Base-by-base conservation (phyloP, 352 stramenopile genomes). In the Pythium periplocum region DNA sequence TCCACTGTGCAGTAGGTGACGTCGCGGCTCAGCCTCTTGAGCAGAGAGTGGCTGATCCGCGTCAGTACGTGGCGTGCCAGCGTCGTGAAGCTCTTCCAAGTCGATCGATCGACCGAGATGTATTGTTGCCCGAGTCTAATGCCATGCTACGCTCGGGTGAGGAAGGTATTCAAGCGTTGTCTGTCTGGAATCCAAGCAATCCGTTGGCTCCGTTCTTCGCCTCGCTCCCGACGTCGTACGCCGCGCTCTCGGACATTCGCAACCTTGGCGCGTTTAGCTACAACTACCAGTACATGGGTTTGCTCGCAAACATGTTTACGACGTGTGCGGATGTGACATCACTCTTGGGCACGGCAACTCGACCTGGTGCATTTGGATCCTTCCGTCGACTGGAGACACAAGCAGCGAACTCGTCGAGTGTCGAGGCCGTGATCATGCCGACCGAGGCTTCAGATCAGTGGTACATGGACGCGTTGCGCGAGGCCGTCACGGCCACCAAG, bases 241-340 rank as follows among this genome's bases (percentile, higher is more conserved):
- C 85, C 60, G 77, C 77, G 50, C 61, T 81, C 45, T 86, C 80
- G 10, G 84, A 94, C 49, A 74, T 87, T 51, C 81, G 77, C 26
- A 71, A 92, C 46, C 65, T 95, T 41, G 81, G 81, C 10, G 59
- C 56, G 0, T 86, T 81, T 62, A 92, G 80, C 70, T 95, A 92
- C 74, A 92, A 90, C 65, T 94, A 94, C 57, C 68, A 90, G 59
- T 82, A 92, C 64, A 78, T 68, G 12, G 84, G 84, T 0, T 47
- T 87, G 54, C 56, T 94, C 33, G 78, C 63, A 4, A 65, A 78
- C 50, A 84, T 94, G 78, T 92, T 75, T 57, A 86, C 73, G 54
- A 83, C 73, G 4, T 94, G 84, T 32, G 74, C 73, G 32, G 75
- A 83, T 48, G 53, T 76, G 11, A 61, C 56, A 6, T 56, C 65